Evolutionary conservation across 2,329 filamentous ascomycete species (phyloP), one percentile per base, ranked within the genome.

Genomic region (Orbilia oligospora): DNA sequence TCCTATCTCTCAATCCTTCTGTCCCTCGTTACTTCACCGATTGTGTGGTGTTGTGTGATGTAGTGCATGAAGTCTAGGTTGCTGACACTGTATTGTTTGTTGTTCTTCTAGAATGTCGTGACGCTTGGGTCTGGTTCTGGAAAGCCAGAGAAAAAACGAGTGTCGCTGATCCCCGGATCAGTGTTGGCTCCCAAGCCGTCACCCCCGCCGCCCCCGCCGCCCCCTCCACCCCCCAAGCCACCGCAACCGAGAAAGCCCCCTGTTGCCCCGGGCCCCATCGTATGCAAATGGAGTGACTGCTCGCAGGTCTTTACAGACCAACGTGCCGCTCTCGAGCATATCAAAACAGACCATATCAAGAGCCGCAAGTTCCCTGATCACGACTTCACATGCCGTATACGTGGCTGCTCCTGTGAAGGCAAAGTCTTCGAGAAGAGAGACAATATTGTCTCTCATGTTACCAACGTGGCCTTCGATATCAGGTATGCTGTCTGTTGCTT

Each of bases 401-500:
- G 75, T 8, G 46, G 30, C 0, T 78, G 75, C 30, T 20, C 30
- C 0, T 78, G 75, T 24, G 46, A 33, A 4, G 63, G 75, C n/a
- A 71, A 77, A 14, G 48, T 51, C 3, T 78, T 69, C 44, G 53
- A 72, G 22, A 78, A 78, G 30, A 44, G 75, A 30, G 75, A 78
- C 38, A 78, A 78, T 24, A 24, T 72, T 10, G 63, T 78, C n/a
- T 78, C 75, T 5, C 75, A 78, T 36, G 68, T 78, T 14, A 78
- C 75, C 0, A 78, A 78, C 46, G 68, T 72, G 10, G 75, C n/a
- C 3, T 78, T 78, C 33, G 27, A 78, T 22, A 78, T 78, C 30
- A 51, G 75, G 16, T 72, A 72, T 20, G 75, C 75, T 0, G 16
- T 72, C 5, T 78, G 75, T 48, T 63, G 49, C 9, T 78, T 64